Evolutionary conservation across 345 rosid genomes (phyloP).

Genomic region (Camelina laxa): DNA sequence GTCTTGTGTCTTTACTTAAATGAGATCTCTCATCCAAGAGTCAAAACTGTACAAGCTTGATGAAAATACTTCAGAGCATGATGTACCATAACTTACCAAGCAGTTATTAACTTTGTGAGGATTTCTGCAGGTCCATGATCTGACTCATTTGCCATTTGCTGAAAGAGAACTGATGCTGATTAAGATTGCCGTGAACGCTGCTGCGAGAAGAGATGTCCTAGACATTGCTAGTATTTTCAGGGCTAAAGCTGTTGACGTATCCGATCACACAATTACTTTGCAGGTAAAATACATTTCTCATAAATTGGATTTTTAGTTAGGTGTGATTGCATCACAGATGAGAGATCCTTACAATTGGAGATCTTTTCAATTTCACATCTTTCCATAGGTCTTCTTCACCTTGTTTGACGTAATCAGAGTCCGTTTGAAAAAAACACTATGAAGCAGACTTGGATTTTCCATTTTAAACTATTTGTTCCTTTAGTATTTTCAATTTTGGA

Average conservation of each 20-base stretch:
- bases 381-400: slow-evolving; percentile 10
- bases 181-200: slow-evolving; percentile 64
- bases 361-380: background rate
- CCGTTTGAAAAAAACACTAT: background rate
- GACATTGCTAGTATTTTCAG: slow-evolving; percentile 77
- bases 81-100: background rate
- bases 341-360: background rate
- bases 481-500: background rate
- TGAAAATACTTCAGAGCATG: slow-evolving; percentile 16
- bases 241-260: slow-evolving; percentile 73
- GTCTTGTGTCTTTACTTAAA: background rate
- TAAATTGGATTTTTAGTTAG: background rate
- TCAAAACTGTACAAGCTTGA: slow-evolving; percentile 24
- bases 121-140: slow-evolving; percentile 63
- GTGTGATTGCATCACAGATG: background rate
- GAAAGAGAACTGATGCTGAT: slow-evolving; percentile 73
- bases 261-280: slow-evolving; percentile 77
- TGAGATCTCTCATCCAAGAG: background rate
- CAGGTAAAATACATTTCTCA: slow-evolving; percentile 49
- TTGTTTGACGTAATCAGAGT: slow-evolving; percentile 1
- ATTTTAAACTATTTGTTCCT: background rate
- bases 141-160: slow-evolving; percentile 72
- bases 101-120: slow-evolving; percentile 13
- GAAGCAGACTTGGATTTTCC: background rate
- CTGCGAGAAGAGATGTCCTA: slow-evolving; percentile 73